Evolutionary conservation across 768 basidiomycete genomes (phyloP).

Genomic region (Hericium erinaceus): DNA sequence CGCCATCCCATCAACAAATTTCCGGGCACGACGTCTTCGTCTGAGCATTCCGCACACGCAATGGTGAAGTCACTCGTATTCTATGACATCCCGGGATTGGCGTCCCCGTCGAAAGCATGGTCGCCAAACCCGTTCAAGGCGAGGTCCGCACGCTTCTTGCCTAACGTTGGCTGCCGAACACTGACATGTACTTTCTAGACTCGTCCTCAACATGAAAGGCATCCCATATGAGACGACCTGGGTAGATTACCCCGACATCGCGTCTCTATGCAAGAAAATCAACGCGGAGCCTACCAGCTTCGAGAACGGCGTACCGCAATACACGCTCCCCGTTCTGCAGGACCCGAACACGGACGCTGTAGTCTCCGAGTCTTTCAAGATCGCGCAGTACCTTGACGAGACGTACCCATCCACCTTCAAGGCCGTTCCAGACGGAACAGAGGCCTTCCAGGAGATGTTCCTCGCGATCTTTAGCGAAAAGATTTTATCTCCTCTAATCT

Average conservation of each 20-base stretch:
- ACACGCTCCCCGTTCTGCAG: constrained; percentile 43
- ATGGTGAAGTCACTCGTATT: constrained; percentile 21
- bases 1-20: too few species aligned
- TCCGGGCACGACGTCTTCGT: too few species aligned
- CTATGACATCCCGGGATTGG: constrained; percentile 30
- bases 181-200: constrained; percentile 7
- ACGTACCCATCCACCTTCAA: constrained; percentile 27
- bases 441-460: background rate
- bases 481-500: background rate
- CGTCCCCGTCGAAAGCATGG: constrained; percentile 21
- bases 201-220: constrained; percentile 28
- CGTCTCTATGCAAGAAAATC: constrained; percentile 21
- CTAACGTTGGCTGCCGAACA: background rate
- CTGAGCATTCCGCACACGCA: background rate
- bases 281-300: constrained; percentile 25
- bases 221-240: constrained; percentile 35
- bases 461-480: background rate
- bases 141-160: constrained; percentile 14
- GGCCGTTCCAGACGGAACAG: background rate
- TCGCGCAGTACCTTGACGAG: constrained; percentile 42
- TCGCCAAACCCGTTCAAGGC: constrained; percentile 26
- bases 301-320: constrained; percentile 23
- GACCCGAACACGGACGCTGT: constrained; percentile 32
- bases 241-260: constrained; percentile 41
- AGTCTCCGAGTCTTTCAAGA: constrained; percentile 34